phyloP scores from a whole-genome alignment of 495 filamentous ascomycete genomes.

The Hypoxylon intermedium region DNA sequence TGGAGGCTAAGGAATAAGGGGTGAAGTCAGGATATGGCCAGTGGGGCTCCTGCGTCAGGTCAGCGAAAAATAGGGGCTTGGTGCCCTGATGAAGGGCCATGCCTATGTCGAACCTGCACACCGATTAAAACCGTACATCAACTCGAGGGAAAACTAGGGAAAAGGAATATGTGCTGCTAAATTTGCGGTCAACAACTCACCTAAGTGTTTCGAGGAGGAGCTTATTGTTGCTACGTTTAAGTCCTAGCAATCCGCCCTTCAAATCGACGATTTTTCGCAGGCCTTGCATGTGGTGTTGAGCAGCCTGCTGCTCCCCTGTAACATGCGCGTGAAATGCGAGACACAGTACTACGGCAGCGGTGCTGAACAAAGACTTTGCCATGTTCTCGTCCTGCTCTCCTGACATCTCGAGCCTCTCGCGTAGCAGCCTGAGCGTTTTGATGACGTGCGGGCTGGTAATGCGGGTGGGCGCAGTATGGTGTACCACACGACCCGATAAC shows the following conservation, averaged over 20 bases:
- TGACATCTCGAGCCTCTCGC: constrained; percentile 39
- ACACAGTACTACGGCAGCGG: constrained; percentile 42
- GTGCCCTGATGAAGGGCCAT: constrained; percentile 41
- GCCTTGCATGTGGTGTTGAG: constrained; percentile 47
- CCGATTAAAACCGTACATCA: no score
- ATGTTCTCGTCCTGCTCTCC: not conserved
- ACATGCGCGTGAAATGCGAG: constrained; percentile 44
- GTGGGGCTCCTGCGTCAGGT: constrained; percentile 38
- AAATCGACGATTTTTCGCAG: constrained; percentile 48
- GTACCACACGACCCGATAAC: not conserved
- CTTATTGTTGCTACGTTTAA: constrained; percentile 39
- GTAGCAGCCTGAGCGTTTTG: constrained; percentile 46
- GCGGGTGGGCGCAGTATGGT: not conserved
- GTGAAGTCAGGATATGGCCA: constrained; percentile 24
- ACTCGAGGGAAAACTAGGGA: not conserved
- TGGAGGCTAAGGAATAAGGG: not conserved
- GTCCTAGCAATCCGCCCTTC: constrained; percentile 43
- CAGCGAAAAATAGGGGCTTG: constrained; percentile 43
- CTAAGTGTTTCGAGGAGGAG: constrained; percentile 42
- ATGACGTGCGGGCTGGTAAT: constrained; percentile 35
- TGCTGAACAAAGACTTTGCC: constrained; percentile 38
- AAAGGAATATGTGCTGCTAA: not conserved
- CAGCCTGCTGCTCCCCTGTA: constrained; percentile 40
- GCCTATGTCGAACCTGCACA: constrained; percentile 42
- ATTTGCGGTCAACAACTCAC: constrained; percentile 22